A percentile compares a stretch with the other conserved stretches of the same genome.
Evolutionary conservation across 306 rosid species (phyloP).

Genomic region (Trichosanthes truncata): DNA sequence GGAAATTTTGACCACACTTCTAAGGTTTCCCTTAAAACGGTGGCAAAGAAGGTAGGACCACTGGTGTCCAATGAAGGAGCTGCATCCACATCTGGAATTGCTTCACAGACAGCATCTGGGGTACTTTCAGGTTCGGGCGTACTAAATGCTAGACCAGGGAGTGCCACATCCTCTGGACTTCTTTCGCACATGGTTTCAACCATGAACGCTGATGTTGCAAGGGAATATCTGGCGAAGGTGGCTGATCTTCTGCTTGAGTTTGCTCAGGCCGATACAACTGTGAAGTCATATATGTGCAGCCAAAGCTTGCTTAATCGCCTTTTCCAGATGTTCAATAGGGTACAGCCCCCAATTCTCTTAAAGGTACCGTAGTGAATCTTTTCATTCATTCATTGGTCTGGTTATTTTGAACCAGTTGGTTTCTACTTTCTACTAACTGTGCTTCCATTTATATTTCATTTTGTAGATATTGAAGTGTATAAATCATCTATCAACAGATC

Average conservation of each 20-base stretch:
- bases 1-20: conserved; percentile 68
- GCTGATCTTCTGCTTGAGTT: conserved; percentile 98
- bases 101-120: conserved; percentile 93
- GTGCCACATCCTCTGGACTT: conserved; percentile 94
- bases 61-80: conserved; percentile 60
- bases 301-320: conserved; percentile 99
- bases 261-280: conserved; percentile 93
- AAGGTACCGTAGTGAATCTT: conserved; percentile 42
- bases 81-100: conserved; percentile 82
- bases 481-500: conserved; percentile 94
- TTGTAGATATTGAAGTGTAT: conserved; percentile 79
- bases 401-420: not conserved
- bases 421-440: not conserved
- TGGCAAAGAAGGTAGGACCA: conserved; percentile 60
- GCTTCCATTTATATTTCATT: conserved; percentile 12
- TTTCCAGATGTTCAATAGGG: conserved; percentile 98
- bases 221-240: conserved; percentile 92
- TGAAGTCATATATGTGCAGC: conserved; percentile 88
- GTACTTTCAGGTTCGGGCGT: conserved; percentile 99
- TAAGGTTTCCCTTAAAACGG: conserved; percentile 56
- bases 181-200: conserved; percentile 96
- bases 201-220: conserved; percentile 84
- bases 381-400: not conserved
- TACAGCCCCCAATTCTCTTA: conserved; percentile 87
- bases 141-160: conserved; percentile 93